Base-by-base conservation (phyloP, 805 yeast species). In the Barnettozyma populi region DNA sequence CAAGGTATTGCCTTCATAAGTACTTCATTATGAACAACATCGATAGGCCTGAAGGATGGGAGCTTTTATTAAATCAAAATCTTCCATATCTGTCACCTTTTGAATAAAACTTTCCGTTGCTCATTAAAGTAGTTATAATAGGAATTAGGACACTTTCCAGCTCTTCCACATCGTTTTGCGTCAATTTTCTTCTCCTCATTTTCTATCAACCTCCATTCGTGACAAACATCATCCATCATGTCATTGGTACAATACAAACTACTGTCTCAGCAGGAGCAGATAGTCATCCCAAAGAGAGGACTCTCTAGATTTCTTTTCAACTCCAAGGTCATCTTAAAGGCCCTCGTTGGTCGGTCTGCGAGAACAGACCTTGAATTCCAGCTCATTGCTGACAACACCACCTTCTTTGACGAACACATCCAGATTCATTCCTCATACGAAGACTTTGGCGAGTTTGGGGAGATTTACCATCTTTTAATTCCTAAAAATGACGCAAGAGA, bases 31-130 rank as follows among this genome's bases (percentile, higher is more conserved):
- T 80, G 42, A 74, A 74, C 56, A 74, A 74, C 44, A 59, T 80
- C 55, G 65, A 70, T 51, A 84, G 82, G 68, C 89, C 88, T 46
- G 65, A 65, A 41, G 86, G 86, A 18, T 86, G 92, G 92, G 82
- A 81, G 11, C 31, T 16, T 4, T 18, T n/a, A 8, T 8, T 44
- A 8, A 44, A 44, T 24, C 31, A 27, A 24, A 20, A 9, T 20
- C 32, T 41, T 24, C 31, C 16, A 10, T 24, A 7, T 19, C 38
- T 24, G 6, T 36, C 38, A 7, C 38, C 21, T 16, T 36, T 36
- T 36, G 23, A 36, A 32, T 32, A 32, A 18, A 32, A 18, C 36
- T 18, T 32, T 18, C 3, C 18, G 29, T 8, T 6, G 7, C 11
- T 25, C 11, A 25, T 9, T 6, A 18, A 35, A 16, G 21, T 35